These are phyloP conservation scores for Apophysomyces elegans DNA, from an alignment of 371 early-diverging fungal genomes.

Conservation along the genomic window DNA sequence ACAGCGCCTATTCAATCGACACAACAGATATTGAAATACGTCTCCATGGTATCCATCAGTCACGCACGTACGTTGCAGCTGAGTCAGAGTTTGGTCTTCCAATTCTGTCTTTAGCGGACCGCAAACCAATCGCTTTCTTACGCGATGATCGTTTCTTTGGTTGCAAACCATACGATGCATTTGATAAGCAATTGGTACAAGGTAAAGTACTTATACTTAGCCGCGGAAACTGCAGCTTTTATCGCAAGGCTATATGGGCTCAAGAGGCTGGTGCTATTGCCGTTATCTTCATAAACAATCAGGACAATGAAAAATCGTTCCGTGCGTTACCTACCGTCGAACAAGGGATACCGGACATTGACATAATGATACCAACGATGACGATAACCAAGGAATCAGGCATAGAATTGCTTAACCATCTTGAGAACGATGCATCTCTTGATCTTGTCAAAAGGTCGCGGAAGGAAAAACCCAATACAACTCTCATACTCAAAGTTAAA, in stretches of 20 bases:
- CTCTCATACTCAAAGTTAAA: constrained; percentile 9
- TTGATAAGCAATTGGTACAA: constrained; percentile 23
- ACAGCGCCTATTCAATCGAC: constrained; percentile 2
- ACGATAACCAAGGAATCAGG: constrained; percentile 18
- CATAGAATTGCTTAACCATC: neutral
- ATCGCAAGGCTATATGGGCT: constrained; percentile 46
- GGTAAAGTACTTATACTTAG: constrained; percentile 47
- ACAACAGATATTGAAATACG: constrained; percentile 19
- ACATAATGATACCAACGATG: constrained; percentile 17
- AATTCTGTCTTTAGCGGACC: neutral
- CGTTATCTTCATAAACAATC: constrained; percentile 43
- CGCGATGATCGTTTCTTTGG: constrained; percentile 31
- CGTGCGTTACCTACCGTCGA: constrained; percentile 18
- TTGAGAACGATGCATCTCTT: constrained; percentile 2
- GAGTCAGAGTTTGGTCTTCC: constrained; percentile 23
- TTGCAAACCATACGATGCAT: constrained; percentile 37
- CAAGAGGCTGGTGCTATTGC: constrained; percentile 55
- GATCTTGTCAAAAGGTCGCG: neutral
- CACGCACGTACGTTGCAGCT: constrained; percentile 13
- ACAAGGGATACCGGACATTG: neutral
- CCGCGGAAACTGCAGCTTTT: constrained; percentile 55
- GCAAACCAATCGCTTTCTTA: constrained; percentile 27
- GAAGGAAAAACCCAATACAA: neutral
- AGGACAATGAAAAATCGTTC: constrained; percentile 14
- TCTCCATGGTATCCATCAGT: constrained; percentile 5